Evolutionary conservation across 768 basidiomycete genomes (phyloP).

Genomic region (Plicaturopsis crispa): DNA sequence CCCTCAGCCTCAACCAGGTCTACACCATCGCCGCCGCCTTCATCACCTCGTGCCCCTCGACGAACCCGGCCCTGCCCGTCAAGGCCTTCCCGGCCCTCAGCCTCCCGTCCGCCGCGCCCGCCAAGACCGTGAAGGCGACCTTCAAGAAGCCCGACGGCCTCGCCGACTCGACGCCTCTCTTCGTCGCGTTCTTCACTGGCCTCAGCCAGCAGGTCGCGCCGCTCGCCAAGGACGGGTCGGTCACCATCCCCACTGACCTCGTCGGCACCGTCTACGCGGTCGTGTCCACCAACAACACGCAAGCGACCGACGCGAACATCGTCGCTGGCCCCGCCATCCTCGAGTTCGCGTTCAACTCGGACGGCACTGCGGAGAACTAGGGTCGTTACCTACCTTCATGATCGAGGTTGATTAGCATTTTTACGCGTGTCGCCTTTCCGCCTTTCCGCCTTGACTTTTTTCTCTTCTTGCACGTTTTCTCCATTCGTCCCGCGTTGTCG

Average conservation of each 20-base stretch:
- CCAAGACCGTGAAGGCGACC: constrained; percentile 19
- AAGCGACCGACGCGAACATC: constrained; percentile 36
- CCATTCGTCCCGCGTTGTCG: too few species aligned
- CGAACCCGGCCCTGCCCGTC: constrained; percentile 45
- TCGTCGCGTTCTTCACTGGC: constrained; percentile 32
- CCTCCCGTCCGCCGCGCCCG: constrained; percentile 23
- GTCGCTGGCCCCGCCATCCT: constrained; percentile 52
- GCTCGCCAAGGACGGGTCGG: constrained; percentile 16
- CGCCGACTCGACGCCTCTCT: too few species aligned
- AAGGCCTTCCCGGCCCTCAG: constrained; percentile 47
- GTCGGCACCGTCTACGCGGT: constrained; percentile 31
- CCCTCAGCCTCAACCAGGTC: constrained; percentile 23
- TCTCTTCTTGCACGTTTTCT: too few species aligned
- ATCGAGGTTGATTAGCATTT: too few species aligned
- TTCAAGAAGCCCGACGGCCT: too few species aligned
- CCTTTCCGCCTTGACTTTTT: too few species aligned
- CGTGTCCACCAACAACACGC: constrained; percentile 26
- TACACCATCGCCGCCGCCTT: constrained; percentile 35
- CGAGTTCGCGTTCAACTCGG: constrained; percentile 27
- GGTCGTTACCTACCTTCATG: too few species aligned
- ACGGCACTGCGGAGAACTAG: too few species aligned
- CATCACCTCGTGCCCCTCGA: constrained; percentile 45
- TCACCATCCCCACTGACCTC: constrained; percentile 18
- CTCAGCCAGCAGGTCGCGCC: constrained; percentile 22
- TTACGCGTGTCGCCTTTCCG: too few species aligned